A percentile compares a stretch with the other conserved stretches of the same genome.
Evolutionary conservation across 1,284 basidiomycete species (phyloP).

Genomic region (Cryptococcus hybrid): DNA sequence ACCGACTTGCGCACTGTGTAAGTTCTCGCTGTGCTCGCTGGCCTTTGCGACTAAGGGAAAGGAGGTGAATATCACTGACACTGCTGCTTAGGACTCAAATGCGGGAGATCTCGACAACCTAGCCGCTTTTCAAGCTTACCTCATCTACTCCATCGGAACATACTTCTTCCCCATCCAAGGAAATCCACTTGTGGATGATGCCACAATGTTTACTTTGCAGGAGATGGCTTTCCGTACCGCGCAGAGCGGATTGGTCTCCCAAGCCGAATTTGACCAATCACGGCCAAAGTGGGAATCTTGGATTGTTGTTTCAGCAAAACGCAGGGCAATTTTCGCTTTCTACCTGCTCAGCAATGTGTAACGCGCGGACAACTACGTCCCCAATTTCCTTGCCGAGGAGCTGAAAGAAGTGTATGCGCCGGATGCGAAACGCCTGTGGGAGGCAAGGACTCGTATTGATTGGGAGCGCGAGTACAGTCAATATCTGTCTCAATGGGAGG

Average conservation of each 20-base stretch:
- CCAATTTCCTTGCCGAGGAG: not conserved
- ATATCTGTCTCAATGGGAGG: not conserved
- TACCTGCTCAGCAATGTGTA: not conserved
- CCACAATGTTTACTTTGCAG: not conserved
- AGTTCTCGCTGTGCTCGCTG: not conserved
- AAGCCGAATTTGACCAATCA: not conserved
- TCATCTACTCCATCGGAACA: not conserved
- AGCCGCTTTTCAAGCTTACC: not conserved
- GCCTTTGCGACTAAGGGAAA: not conserved
- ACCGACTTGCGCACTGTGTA: not conserved
- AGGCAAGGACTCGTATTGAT: not conserved
- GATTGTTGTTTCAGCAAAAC: not conserved
- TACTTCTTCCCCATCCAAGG: not conserved
- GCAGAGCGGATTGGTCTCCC: not conserved
- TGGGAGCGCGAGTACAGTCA: not conserved
- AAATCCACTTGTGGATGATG: too few species aligned
- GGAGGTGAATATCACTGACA: too few species aligned
- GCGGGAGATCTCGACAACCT: not conserved
- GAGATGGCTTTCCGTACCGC: not conserved
- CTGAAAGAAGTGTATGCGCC: not conserved
- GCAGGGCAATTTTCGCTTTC: not conserved
- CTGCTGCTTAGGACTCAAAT: not conserved
- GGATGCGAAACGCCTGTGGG: not conserved
- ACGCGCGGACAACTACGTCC: not conserved
- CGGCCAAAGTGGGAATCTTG: not conserved